These are phyloP conservation scores for Candida nemodendra DNA, from an alignment of 805 yeast genomes.

Conservation along the genomic window DNA sequence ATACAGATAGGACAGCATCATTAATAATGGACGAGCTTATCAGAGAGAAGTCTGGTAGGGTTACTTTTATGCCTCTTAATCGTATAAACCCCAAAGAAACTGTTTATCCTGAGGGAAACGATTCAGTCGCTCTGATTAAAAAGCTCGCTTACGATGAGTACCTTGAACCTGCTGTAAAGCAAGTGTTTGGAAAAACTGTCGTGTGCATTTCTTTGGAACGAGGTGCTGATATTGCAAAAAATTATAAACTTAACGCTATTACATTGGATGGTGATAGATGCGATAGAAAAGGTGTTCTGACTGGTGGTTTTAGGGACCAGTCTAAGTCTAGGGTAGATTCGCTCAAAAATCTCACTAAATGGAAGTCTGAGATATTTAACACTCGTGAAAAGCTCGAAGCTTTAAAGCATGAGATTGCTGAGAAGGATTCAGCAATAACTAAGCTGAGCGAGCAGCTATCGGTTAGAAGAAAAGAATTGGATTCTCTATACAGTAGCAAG, in stretches of 20 bases:
- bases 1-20: conserved; percentile 80
- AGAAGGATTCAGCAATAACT: conserved; percentile 53
- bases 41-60: conserved; percentile 73
- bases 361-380: conserved; percentile 46
- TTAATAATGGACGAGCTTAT: conserved; percentile 72
- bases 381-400: conserved; percentile 39
- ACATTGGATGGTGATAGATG: conserved; percentile 92
- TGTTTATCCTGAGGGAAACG: conserved; percentile 60
- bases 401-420: conserved; percentile 38
- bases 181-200: conserved; percentile 78
- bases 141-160: conserved; percentile 62
- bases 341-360: conserved; percentile 52
- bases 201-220: conserved; percentile 68
- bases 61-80: conserved; percentile 88
- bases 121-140: conserved; percentile 73
- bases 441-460: conserved; percentile 44
- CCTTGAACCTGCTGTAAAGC: conserved; percentile 66
- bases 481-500: conserved; percentile 39
- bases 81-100: conserved; percentile 47
- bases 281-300: conserved; percentile 76
- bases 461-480: conserved; percentile 38
- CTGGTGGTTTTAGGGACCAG: conserved; percentile 84
- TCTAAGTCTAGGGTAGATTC: conserved; percentile 69
- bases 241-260: conserved; percentile 65
- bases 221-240: conserved; percentile 66